Percentiles rank a stretch among this genome's conserved stretches.
Evolutionary conservation across 176 grass and related monocot species (phyloP).

Genomic region (Juncus effusus): DNA sequence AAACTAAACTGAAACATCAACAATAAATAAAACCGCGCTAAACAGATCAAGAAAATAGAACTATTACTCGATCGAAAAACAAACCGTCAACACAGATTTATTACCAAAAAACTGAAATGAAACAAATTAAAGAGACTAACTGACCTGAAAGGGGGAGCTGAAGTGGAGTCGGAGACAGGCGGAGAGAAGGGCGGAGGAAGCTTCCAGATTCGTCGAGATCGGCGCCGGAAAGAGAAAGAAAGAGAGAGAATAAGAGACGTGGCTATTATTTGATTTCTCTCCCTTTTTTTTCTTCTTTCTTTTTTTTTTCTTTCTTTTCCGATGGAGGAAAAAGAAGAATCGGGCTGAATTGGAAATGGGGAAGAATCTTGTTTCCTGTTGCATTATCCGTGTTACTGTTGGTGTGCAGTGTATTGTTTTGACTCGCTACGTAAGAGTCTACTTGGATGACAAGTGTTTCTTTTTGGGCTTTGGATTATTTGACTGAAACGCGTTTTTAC

Average conservation of each 20-base stretch:
- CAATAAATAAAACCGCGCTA: neutral
- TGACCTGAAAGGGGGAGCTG: neutral
- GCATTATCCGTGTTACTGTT: too few relatives aligned
- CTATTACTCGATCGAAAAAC: conserved; percentile 17
- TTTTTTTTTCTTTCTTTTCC: too few relatives aligned
- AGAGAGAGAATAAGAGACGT: conserved; percentile 14
- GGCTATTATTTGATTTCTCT: conserved; percentile 24
- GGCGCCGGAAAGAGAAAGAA: neutral
- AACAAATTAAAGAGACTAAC: neutral
- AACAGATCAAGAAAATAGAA: neutral
- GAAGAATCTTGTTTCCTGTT: too few relatives aligned
- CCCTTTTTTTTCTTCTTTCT: neutral
- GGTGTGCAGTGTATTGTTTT: too few relatives aligned
- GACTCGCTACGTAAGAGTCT: too few relatives aligned
- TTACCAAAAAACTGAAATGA: neutral
- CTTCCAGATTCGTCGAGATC: conserved; percentile 10
- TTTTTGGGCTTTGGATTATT: too few relatives aligned
- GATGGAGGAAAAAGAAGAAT: too few relatives aligned
- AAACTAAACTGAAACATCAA: neutral
- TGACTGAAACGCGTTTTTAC: too few relatives aligned
- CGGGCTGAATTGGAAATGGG: too few relatives aligned
- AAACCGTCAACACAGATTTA: conserved; percentile 17
- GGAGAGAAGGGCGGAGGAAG: conserved; percentile 4
- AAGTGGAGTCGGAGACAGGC: neutral
- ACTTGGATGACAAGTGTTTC: too few relatives aligned